Base-by-base conservation (phyloP, 2,329 filamentous ascomycete genomes). In the Aureobasidium leucospermi region DNA sequence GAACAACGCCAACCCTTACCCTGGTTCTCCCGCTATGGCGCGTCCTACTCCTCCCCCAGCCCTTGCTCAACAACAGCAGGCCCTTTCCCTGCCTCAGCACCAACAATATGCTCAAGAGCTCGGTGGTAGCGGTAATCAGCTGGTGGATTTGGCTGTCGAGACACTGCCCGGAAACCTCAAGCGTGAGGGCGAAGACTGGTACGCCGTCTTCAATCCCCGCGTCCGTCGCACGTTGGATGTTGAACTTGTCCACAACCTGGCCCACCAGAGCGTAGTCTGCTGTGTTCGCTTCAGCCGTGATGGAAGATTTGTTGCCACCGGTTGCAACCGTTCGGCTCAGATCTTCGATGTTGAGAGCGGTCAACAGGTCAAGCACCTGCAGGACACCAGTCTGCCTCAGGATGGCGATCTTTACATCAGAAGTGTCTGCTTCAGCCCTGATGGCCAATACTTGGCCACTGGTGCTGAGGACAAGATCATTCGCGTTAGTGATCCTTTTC, bases 401-500 rank as follows among this genome's bases (percentile, higher is more conserved):
- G 87, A 89, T 58, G 92, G 93, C 31, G 94, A 99, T 75, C 80
- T 99, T 34, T 99, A 97, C 74, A 99, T 99, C 67, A 82, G 94
- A 67, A 97, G 93, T 69, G 94, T 99, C 58, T 99, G 94, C 80
- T 99, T 99, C 81, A 97, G 93, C 71, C 94, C 94, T 11, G 92
- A 97, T 72, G 93, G 94, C 62, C 88, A 88, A 69, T 96, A 90
- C 68, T 83, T 99, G 36, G 94, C 94, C 4, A 99, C 94, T 15
- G 94, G 94, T 71, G 94, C 94, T 1, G 94, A 99, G 73, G 94
- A 99, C 75, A 97, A 96, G 78, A 83, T 96, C 69, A 97, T 99
- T 71, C 82, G 94, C 68, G 91, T 93, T 82, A 78, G 87, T 63
- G 16, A 32, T 43, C 34, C 10, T 8, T 19, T 16, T 7, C 63